Conservation (phyloP, 768 basidiomycete genomes). For the Kwoniella mangroviensis region DNA sequence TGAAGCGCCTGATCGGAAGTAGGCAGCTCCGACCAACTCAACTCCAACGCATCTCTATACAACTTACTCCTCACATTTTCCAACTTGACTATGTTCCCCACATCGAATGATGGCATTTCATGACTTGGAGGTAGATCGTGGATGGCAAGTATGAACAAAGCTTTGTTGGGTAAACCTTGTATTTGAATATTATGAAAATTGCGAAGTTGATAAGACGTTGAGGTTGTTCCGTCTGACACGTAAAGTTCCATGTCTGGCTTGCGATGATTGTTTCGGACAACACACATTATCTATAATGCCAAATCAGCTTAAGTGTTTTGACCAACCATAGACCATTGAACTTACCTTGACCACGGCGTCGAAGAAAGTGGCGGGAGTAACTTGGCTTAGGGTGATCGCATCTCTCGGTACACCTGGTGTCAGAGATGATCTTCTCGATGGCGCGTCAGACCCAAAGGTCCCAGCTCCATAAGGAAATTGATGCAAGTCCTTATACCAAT, state of each 20-base stretch:
- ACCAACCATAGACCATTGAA: too few species aligned
- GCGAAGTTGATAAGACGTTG: not conserved
- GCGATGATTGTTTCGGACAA: constrained; percentile 9
- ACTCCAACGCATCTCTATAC: constrained; percentile 36
- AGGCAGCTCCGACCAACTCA: constrained; percentile 37
- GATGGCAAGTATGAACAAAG: constrained; percentile 36
- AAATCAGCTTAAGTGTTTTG: too few species aligned
- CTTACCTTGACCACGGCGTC: constrained; percentile 44
- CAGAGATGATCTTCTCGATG: not conserved
- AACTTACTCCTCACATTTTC: constrained; percentile 35
- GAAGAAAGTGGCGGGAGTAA: constrained; percentile 25
- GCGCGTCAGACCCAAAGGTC: constrained; percentile 1
- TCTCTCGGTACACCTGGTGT: not conserved
- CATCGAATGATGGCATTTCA: constrained; percentile 12
- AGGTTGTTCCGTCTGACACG: constrained; percentile 44
- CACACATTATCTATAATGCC: constrained; percentile 33
- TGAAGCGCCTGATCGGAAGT: constrained; percentile 27
- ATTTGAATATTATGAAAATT: constrained; percentile 37
- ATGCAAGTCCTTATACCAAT: constrained; percentile 28
- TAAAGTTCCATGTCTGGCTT: constrained; percentile 37
- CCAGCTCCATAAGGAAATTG: not conserved
- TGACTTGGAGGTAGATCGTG: constrained; percentile 16
- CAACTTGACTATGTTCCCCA: constrained; percentile 34
- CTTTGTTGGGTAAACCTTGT: constrained; percentile 20
- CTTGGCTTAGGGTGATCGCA: constrained; percentile 12